Conservation (phyloP, 2,329 filamentous ascomycete species). For the Fusarium phyllophilum region DNA sequence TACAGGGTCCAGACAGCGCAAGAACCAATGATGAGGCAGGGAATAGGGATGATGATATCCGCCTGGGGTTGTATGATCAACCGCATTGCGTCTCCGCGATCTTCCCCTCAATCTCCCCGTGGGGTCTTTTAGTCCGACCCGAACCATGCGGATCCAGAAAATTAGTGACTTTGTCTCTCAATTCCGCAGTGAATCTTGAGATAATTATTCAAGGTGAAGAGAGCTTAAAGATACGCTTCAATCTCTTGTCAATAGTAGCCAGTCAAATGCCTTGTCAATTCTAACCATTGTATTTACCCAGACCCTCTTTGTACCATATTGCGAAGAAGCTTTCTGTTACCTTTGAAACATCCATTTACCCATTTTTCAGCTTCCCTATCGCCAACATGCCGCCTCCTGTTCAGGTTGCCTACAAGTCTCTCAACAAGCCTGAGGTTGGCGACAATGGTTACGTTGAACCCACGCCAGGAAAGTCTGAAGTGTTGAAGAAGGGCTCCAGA, state of each 20-base stretch:
- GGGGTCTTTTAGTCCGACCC: constrained; percentile 13
- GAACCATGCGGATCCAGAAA: not conserved
- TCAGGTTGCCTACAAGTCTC: constrained; percentile 39
- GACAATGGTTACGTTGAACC: constrained; percentile 36
- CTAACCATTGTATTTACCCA: not conserved
- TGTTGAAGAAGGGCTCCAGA: constrained; percentile 30
- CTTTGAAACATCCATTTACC: fast-evolving
- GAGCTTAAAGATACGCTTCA: constrained; percentile 13
- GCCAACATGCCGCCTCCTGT: constrained; percentile 32
- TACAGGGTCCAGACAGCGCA: not conserved
- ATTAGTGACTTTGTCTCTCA: not conserved
- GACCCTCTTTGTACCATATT: not conserved
- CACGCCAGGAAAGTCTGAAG: constrained; percentile 31
- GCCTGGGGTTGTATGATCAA: constrained; percentile 1
- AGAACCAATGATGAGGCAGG: not conserved
- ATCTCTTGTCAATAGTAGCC: not conserved
- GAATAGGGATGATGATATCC: not conserved
- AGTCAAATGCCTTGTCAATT: not conserved
- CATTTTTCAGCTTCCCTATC: too few relatives aligned
- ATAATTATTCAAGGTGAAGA: not conserved
- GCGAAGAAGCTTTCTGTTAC: not conserved
- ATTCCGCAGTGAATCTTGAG: not conserved
- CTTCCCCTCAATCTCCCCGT: constrained; percentile 24
- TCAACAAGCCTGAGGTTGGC: constrained; percentile 33
- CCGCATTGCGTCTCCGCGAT: constrained; percentile 13